Conservation (phyloP, 2,329 filamentous ascomycete species). For the Pestalotiopsis sp. region DNA sequence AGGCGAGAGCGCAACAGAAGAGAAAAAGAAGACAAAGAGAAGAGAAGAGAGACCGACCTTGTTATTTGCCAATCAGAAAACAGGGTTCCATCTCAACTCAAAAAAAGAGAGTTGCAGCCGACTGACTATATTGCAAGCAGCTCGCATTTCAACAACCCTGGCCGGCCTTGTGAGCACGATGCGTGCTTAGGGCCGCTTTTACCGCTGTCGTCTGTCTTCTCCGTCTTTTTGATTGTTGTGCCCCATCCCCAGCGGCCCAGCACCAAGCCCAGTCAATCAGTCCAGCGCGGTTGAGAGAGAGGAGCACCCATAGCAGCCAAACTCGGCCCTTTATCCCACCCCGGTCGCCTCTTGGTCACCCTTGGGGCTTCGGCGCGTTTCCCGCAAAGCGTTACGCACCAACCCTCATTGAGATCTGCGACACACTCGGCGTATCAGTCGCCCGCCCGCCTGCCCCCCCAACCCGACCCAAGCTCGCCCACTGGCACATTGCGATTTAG, state of each 20-base stretch:
- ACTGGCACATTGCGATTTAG: not conserved
- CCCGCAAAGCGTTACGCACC: conserved; percentile 13
- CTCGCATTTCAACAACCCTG: not conserved
- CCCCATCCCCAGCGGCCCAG: not conserved
- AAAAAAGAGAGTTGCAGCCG: not conserved
- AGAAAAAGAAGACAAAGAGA: not conserved
- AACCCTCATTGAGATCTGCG: conserved; percentile 13
- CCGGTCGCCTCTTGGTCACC: conserved; percentile 4
- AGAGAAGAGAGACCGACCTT: not conserved
- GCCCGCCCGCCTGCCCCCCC: conserved; percentile 2
- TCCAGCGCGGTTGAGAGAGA: conserved; percentile 1
- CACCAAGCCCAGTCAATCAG: not conserved
- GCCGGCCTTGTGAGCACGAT: not conserved
- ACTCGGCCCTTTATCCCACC: conserved; percentile 29
- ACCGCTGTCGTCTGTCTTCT: conserved; percentile 15
- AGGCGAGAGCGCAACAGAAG: not conserved
- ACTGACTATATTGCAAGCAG: conserved; percentile 10
- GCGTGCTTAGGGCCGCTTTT: conserved; percentile 13
- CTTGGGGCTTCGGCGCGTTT: conserved; percentile 20
- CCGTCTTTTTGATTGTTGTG: conserved; percentile 18
- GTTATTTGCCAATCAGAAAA: not conserved
- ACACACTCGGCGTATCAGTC: conserved; percentile 13
- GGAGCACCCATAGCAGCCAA: conserved; percentile 14
- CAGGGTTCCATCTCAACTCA: not conserved
- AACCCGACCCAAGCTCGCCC: not conserved